These are phyloP conservation scores for Zymoseptoria passerinii DNA, from an alignment of 2,329 filamentous ascomycete genomes.

Conservation along the genomic window DNA sequence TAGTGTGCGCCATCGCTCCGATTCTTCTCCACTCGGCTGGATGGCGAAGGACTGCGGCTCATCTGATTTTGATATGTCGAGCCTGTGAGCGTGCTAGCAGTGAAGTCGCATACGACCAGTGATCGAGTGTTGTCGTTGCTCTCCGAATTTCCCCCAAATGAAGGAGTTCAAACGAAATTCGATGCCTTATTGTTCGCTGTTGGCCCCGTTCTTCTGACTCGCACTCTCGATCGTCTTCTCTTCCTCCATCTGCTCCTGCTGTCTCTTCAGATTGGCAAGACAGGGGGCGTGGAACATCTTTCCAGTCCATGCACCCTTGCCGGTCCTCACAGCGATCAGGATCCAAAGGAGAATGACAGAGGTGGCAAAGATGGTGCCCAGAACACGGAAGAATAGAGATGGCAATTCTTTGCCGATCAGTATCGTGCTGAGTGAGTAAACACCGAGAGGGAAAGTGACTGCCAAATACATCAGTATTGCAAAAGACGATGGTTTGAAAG, in stretches of 20 bases:
- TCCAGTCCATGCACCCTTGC: slow-evolving; percentile 10
- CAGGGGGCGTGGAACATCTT: slow-evolving; percentile 14
- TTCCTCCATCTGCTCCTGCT: slow-evolving; percentile 7
- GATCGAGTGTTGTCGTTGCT: too few relatives aligned
- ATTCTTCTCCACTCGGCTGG: too few relatives aligned
- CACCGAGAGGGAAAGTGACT: slow-evolving; percentile 52
- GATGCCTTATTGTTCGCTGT: not conserved
- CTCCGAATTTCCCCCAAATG: too few relatives aligned
- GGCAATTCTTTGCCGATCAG: slow-evolving; percentile 44
- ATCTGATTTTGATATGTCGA: too few relatives aligned
- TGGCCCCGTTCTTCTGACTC: not conserved
- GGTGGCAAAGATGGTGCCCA: slow-evolving; percentile 47
- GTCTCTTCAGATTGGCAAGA: slow-evolving; percentile 12
- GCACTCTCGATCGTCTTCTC: slow-evolving; percentile 7
- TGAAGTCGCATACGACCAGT: too few relatives aligned
- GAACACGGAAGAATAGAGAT: slow-evolving; percentile 46
- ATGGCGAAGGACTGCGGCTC: too few relatives aligned
- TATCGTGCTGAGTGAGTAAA: slow-evolving; percentile 44
- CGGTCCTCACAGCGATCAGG: slow-evolving; percentile 7
- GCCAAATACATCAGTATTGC: not conserved
- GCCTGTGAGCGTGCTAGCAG: too few relatives aligned
- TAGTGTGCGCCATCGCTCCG: too few relatives aligned
- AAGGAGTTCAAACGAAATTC: too few relatives aligned
- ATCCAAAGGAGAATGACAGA: slow-evolving; percentile 48
- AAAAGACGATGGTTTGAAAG: not conserved